A percentile compares a stretch with the other conserved stretches of the same genome.
Evolutionary conservation across 352 stramenopile genomes (phyloP).

Genomic region (Globisporangium middletonii): DNA sequence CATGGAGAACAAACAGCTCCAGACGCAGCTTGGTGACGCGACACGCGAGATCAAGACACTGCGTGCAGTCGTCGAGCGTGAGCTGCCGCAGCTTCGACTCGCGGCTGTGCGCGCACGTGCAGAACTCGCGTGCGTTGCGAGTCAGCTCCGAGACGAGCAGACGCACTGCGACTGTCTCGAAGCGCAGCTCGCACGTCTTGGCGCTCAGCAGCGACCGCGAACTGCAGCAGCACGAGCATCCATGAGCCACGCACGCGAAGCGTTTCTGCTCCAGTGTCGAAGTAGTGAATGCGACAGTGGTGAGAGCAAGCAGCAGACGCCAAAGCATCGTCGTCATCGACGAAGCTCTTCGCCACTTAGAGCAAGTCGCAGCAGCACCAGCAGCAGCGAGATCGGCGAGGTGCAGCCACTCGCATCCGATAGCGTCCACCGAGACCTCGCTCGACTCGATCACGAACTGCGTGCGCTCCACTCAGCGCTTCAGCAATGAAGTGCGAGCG

Average conservation of each 20-base stretch:
- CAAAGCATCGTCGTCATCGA: background rate
- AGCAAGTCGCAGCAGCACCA: background rate
- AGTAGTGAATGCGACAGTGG: background rate
- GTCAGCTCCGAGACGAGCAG: slow-evolving; percentile 31
- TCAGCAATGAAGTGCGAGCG: background rate
- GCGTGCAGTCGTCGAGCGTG: slow-evolving; percentile 13
- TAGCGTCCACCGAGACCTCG: slow-evolving; percentile 27
- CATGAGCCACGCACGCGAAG: background rate
- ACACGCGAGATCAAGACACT: slow-evolving; percentile 11
- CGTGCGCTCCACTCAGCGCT: slow-evolving; percentile 5
- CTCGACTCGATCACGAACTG: slow-evolving; percentile 27
- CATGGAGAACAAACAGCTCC: slow-evolving; percentile 29
- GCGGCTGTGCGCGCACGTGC: slow-evolving; percentile 30
- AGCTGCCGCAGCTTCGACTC: slow-evolving; percentile 26
- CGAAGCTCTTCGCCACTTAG: no score
- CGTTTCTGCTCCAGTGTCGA: slow-evolving; percentile 6
- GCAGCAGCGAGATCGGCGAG: background rate
- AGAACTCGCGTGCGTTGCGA: slow-evolving; percentile 28
- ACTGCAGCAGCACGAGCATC: background rate
- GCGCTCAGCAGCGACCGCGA: slow-evolving; percentile 8
- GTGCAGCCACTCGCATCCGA: background rate
- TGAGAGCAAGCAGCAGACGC: background rate
- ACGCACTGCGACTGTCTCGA: slow-evolving; percentile 24
- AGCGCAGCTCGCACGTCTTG: slow-evolving; percentile 19
- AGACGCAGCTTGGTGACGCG: slow-evolving; percentile 13